These are phyloP conservation scores for Neospermospora avenae DNA, from an alignment of 2,329 filamentous ascomycete genomes.

Conservation along the genomic window DNA sequence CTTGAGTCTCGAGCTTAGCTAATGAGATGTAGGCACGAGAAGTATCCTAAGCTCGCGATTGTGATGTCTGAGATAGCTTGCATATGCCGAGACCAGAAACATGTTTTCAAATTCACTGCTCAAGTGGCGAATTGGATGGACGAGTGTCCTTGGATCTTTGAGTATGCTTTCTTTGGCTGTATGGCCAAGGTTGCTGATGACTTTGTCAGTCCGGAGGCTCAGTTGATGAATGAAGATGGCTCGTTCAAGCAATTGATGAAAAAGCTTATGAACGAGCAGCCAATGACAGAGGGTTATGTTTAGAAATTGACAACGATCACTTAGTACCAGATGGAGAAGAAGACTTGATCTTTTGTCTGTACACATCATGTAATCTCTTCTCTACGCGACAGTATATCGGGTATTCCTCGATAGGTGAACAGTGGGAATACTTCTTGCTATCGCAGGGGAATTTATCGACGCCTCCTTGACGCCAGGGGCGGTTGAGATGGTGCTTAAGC, in stretches of 20 bases:
- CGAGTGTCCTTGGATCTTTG: conserved; percentile 39
- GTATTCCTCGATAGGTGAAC: no score
- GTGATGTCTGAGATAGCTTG: conserved; percentile 43
- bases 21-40: conserved; percentile 19
- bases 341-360: no score
- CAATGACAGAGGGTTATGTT: conserved; percentile 13
- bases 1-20: not conserved
- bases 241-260: conserved; percentile 37
- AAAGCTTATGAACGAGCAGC: conserved; percentile 28
- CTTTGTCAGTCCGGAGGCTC: conserved; percentile 45
- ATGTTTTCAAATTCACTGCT: conserved; percentile 40
- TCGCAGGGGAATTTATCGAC: no score
- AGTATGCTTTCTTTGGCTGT: conserved; percentile 45
- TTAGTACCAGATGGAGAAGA: no score
- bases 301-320: not conserved
- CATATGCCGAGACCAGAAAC: conserved; percentile 37
- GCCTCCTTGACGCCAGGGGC: no score
- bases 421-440: no score
- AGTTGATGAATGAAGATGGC: conserved; percentile 44
- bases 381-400: no score
- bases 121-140: conserved; percentile 44
- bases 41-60: conserved; percentile 37
- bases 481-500: no score
- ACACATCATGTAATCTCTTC: no score
- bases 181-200: conserved; percentile 41